Conservation (phyloP, 2,329 filamentous ascomycete species). For the Sphaerostilbella broomeana region DNA sequence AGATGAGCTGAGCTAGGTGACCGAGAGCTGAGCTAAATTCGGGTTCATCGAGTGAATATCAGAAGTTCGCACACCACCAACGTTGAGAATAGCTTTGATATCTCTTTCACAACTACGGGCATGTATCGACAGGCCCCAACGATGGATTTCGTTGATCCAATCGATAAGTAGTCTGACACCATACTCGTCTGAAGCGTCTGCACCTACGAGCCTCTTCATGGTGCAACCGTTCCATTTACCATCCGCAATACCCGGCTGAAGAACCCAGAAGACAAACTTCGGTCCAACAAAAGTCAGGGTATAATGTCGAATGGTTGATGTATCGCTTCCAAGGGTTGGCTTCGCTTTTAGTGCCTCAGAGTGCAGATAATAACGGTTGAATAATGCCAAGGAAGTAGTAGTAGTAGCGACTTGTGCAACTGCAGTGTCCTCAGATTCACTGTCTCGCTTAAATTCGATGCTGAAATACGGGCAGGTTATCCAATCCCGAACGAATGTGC, state of each 20-base stretch:
- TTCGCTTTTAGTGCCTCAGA: not conserved
- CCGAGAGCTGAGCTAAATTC: no score
- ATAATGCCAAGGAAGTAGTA: not conserved
- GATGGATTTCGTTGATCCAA: not conserved
- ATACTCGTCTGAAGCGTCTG: not conserved
- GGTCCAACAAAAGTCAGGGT: not conserved
- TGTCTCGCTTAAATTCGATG: not conserved
- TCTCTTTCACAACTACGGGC: not conserved
- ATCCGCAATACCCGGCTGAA: not conserved
- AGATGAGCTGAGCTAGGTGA: no score
- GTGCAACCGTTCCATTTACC: not conserved
- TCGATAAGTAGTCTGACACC: not conserved
- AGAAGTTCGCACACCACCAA: not conserved
- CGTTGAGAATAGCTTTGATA: not conserved
- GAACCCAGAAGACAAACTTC: not conserved
- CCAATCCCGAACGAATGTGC: not conserved
- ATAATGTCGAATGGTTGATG: not conserved
- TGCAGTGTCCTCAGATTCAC: not conserved
- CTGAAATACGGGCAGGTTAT: not conserved
- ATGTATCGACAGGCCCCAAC: not conserved
- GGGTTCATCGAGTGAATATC: no score
- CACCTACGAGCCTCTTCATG: not conserved
- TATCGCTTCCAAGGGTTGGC: not conserved
- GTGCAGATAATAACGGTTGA: not conserved
- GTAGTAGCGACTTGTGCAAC: not conserved